phyloP scores from a whole-genome alignment of 2,329 filamentous ascomycete species.

The Fusarium illudens region DNA sequence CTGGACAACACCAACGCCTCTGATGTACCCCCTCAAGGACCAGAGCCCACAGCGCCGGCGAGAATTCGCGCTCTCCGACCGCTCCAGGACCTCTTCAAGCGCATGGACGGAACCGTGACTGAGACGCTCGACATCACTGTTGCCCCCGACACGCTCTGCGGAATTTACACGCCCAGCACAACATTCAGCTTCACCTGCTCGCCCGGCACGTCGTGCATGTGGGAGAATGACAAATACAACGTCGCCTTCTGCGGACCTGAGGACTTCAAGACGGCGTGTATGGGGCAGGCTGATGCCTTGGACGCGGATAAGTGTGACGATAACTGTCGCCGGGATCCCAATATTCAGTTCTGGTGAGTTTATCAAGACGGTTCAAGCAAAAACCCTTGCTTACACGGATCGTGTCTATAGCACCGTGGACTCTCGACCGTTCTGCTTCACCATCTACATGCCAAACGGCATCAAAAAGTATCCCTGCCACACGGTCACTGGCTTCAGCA shows the following conservation, averaged over 20 bases:
- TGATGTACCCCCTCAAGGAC: constrained; percentile 17
- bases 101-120: constrained; percentile 1
- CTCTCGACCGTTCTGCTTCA: constrained; percentile 12
- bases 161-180: constrained; percentile 7
- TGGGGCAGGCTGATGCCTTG: constrained; percentile 7
- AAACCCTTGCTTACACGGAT: neutral
- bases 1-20: constrained; percentile 11
- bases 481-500: constrained; percentile 12
- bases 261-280: constrained; percentile 17
- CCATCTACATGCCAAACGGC: constrained; percentile 15
- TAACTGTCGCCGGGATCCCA: constrained; percentile 18
- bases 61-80: constrained; percentile 1
- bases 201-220: constrained; percentile 13
- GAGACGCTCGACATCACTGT: constrained; percentile 11
- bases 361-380: no score
- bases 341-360: constrained; percentile 26
- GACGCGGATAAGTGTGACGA: constrained; percentile 20
- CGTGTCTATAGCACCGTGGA: constrained; percentile 6
- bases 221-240: constrained; percentile 29
- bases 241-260: constrained; percentile 15
- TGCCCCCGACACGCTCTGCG: constrained; percentile 19
- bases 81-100: constrained; percentile 3
- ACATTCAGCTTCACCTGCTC: constrained; percentile 15
- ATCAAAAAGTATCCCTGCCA: constrained; percentile 15
- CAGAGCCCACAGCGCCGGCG: constrained; percentile 16